Conservation (phyloP, 257 asterid genomes). For the Fraxinus cuspidata region DNA sequence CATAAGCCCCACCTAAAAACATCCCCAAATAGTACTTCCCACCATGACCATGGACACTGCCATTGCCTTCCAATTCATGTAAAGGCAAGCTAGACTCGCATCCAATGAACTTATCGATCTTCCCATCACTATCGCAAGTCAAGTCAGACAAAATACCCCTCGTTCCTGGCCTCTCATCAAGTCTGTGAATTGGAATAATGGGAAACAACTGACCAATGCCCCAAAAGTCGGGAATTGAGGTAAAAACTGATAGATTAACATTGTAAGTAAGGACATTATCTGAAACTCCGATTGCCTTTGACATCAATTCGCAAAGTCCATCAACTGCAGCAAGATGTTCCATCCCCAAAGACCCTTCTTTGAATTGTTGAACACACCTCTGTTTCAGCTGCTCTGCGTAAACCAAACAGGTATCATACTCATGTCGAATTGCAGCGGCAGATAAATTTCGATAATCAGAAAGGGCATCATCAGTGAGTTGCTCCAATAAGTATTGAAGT, state of each 20-base stretch:
- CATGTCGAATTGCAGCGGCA: conserved; percentile 66
- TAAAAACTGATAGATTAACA: conserved; percentile 82
- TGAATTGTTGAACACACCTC: conserved; percentile 81
- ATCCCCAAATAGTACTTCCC: conserved; percentile 72
- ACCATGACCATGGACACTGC: conserved; percentile 30
- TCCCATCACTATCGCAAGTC: conserved; percentile 97
- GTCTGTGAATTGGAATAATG: conserved; percentile 80
- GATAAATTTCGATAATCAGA: conserved; percentile 59
- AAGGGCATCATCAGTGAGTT: conserved; percentile 56
- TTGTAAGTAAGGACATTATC: conserved; percentile 72
- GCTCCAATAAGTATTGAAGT: conserved; percentile 55
- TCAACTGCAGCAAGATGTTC: conserved; percentile 88
- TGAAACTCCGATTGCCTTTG: conserved; percentile 64
- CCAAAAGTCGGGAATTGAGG: conserved; percentile 98
- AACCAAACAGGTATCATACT: conserved; percentile 56
- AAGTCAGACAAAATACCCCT: conserved; percentile 78
- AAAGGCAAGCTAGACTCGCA: conserved; percentile 88
- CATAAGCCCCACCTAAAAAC: conserved; percentile 96
- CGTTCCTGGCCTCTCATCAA: conserved; percentile 64
- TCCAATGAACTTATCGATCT: conserved; percentile 84
- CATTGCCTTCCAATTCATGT: conserved; percentile 56
- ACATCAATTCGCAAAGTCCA: conserved; percentile 67
- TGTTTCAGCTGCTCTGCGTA: conserved; percentile 87
- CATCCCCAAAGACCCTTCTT: conserved; percentile 70
- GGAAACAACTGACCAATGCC: conserved; percentile 88